Evolutionary conservation across 1,284 basidiomycete species (phyloP).

Genomic region (Coniophora puteana): DNA sequence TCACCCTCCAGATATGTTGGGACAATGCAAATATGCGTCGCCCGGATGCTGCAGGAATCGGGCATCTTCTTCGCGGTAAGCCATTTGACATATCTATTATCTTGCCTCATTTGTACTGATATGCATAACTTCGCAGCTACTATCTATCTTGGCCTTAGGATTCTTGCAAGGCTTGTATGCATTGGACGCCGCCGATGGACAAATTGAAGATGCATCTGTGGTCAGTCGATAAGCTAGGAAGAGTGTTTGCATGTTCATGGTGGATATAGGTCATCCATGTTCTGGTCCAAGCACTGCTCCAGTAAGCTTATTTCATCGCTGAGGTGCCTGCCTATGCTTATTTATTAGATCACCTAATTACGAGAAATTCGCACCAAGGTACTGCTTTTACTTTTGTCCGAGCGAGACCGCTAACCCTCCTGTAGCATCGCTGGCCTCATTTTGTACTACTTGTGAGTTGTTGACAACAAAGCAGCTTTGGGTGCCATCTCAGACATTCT

Average conservation of each 20-base stretch:
- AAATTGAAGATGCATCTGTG: conserved; percentile 47
- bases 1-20: conserved; percentile 59
- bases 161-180: conserved; percentile 88
- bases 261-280: conserved; percentile 60
- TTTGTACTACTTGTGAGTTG: conserved; percentile 75
- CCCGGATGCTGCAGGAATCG: conserved; percentile 89
- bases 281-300: conserved; percentile 78
- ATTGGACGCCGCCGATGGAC: conserved; percentile 87
- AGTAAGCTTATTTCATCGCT: conserved; percentile 41
- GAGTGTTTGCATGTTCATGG: background rate
- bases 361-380: conserved; percentile 57
- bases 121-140: conserved; percentile 43
- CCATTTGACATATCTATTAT: conserved; percentile 4
- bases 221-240: conserved; percentile 29
- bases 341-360: conserved; percentile 73
- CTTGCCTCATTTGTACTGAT: too few relatives aligned
- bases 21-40: conserved; percentile 84
- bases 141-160: conserved; percentile 80
- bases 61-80: conserved; percentile 88
- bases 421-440: conserved; percentile 64
- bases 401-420: conserved; percentile 11
- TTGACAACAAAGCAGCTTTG: background rate
- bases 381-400: conserved; percentile 3
- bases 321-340: too few relatives aligned
- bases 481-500: conserved; percentile 6